Evolutionary conservation across 306 rosid genomes (phyloP).

Genomic region (Citrullus colocynthis): DNA sequence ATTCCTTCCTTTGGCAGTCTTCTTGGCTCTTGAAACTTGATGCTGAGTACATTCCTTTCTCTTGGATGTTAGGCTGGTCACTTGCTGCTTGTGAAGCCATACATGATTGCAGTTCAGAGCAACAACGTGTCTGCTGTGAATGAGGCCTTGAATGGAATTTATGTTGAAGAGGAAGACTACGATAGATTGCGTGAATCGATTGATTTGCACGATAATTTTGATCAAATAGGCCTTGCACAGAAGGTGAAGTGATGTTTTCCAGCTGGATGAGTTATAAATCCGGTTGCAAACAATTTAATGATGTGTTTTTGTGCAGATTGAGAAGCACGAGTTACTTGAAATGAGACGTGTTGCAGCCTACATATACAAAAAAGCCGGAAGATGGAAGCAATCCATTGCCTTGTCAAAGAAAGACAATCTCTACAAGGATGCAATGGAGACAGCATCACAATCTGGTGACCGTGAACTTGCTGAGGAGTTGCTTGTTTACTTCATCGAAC

Average conservation of each 20-base stretch:
- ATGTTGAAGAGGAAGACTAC: constrained; percentile 98
- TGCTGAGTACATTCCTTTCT: background rate
- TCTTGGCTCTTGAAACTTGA: background rate
- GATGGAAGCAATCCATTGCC: constrained; percentile 99
- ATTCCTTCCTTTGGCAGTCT: background rate
- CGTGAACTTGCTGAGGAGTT: constrained; percentile 98
- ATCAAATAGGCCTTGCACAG: constrained; percentile 97
- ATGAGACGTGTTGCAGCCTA: constrained; percentile 99
- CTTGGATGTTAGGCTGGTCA: constrained; percentile 69
- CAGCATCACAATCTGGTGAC: constrained; percentile 96
- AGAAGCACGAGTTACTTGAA: constrained; percentile 95
- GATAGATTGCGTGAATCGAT: constrained; percentile 96
- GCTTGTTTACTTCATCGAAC: constrained; percentile 87
- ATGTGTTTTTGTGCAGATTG: constrained; percentile 51
- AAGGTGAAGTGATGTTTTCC: constrained; percentile 35
- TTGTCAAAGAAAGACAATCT: constrained; percentile 96
- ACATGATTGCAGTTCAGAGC: constrained; percentile 99
- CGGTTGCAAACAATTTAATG: constrained; percentile 12
- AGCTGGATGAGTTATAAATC: background rate
- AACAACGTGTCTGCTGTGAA: constrained; percentile 96
- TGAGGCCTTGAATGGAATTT: constrained; percentile 93
- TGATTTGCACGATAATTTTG: constrained; percentile 94
- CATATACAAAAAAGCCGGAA: constrained; percentile 93
- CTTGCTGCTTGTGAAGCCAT: constrained; percentile 93
- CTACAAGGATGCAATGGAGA: constrained; percentile 99